Percentiles rank a stretch among this genome's conserved stretches.
These are phyloP conservation scores for Cucurbita pepo DNA, from an alignment of 306 rosid species.

Conservation along the genomic window DNA sequence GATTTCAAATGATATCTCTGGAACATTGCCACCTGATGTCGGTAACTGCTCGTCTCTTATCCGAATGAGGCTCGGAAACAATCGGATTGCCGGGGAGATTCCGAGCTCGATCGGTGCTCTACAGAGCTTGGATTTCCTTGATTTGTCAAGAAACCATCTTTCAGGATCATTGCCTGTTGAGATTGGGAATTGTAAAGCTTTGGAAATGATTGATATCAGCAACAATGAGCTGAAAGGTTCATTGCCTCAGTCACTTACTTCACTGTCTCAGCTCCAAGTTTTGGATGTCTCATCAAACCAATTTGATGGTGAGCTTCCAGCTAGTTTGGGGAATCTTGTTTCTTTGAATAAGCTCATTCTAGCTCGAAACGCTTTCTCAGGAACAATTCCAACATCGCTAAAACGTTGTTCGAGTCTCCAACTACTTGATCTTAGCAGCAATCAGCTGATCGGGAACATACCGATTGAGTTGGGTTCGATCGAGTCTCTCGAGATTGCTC, in stretches of 20 bases:
- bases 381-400: constrained; percentile 56
- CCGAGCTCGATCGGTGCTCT: constrained; percentile 57
- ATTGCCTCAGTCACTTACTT: constrained; percentile 46
- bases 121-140: constrained; percentile 53
- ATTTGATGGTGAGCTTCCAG: constrained; percentile 42
- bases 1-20: constrained; percentile 79
- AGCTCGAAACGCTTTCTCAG: constrained; percentile 54
- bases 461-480: constrained; percentile 53
- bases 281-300: constrained; percentile 59
- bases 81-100: constrained; percentile 54
- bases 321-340: constrained; percentile 56
- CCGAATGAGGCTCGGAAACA: constrained; percentile 64
- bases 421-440: constrained; percentile 79
- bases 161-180: constrained; percentile 64
- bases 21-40: constrained; percentile 52
- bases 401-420: constrained; percentile 62
- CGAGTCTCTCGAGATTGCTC: constrained; percentile 62
- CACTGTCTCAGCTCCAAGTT: constrained; percentile 59
- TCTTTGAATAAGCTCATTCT: constrained; percentile 58
- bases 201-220: constrained; percentile 80
- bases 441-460: constrained; percentile 47
- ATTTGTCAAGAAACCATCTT: constrained; percentile 58
- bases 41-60: constrained; percentile 72
- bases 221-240: constrained; percentile 51
- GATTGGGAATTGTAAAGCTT: constrained; percentile 52